phyloP scores from a whole-genome alignment of 805 yeast species.

The Huiozyma naganishii region DNA sequence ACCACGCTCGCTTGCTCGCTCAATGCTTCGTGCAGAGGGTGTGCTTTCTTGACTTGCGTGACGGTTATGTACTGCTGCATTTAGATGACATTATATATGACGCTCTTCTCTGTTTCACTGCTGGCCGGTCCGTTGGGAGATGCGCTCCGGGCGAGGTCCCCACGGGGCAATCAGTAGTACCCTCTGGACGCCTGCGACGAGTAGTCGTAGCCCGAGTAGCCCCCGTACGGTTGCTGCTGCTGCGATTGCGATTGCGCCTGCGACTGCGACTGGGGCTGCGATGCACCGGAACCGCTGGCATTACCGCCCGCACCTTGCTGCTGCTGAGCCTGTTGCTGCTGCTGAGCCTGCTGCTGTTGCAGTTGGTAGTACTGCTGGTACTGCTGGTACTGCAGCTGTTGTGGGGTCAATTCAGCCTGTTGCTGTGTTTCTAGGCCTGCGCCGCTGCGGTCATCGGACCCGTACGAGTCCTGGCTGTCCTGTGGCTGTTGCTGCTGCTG shows the following conservation, averaged over 20 bases:
- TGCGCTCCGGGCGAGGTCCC: no score
- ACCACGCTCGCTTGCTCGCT: no score
- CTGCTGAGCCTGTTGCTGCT: conserved; percentile 19
- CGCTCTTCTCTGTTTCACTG: no score
- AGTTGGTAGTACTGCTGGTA: conserved; percentile 28
- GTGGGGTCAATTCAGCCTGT: conserved; percentile 17
- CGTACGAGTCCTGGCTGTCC: conserved; percentile 2
- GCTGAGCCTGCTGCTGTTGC: conserved; percentile 21
- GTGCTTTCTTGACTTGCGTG: no score
- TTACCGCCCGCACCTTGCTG: conserved; percentile 18
- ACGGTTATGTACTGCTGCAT: no score
- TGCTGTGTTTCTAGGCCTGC: conserved; percentile 10
- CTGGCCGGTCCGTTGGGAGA: no score
- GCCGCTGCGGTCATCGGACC: not conserved
- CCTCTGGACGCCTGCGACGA: conserved; percentile 26
- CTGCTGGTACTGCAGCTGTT: conserved; percentile 26
- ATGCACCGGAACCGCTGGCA: conserved; percentile 3
- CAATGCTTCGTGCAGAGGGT: no score
- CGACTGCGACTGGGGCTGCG: conserved; percentile 15
- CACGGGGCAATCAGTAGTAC: conserved; percentile 14
- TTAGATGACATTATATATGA: no score
- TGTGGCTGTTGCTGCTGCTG: conserved; percentile 11
- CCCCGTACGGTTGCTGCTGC: conserved; percentile 22
- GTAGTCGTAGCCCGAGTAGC: conserved; percentile 26
- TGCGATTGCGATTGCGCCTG: conserved; percentile 1